Evolutionary conservation across 306 rosid species (phyloP), one percentile per base, ranked within the genome.

Genomic region (Hippophae rhamnoides): DNA sequence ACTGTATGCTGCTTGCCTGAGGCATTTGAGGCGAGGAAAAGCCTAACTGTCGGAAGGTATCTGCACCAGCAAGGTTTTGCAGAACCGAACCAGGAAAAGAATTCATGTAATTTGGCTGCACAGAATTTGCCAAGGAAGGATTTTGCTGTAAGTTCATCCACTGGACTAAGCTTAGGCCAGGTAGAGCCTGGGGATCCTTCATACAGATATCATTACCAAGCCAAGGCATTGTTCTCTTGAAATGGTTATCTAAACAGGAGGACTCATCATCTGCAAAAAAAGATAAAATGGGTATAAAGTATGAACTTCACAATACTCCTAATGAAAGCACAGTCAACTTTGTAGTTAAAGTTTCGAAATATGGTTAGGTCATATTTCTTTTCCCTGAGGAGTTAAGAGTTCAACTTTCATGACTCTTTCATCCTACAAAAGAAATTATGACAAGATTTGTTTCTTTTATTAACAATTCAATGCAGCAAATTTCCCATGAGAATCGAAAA

Each of bases 131-230:
- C 50, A 78, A 10, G 6, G 86, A 63, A 42, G 98, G 81, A 72
- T 78, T 88, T 69, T 88, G 92, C 74, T 86, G 97, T 89, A 88
- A 69, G 81, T 75, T 92, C 99, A 92, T 92, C 99, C 99, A 92
- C 65, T 92, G 99, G 69, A 85, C 95, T 72, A 92, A 81, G 83
- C 92, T 92, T 45, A 92, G 56, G 58, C 94, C 95, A 25, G 86
- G 84, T 43, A 81, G 76, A 65, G 76, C 85, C 63, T 92, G 99
- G 13, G 89, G 79, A 67, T 84, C 97, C 70, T 81, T 92, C 85
- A 86, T 77, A 82, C 72, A 69, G 54, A 86, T 71, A 67, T 88
- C 99, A 52, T 88, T 95, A 26, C 95, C 90, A 48, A 78, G 79
- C 97, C 97, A 86, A 60, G 97, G 95, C 88, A 88, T 80, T 43